Evolutionary conservation across 1,284 basidiomycete genomes (phyloP), one percentile per base, ranked within the genome.

Genomic region (Trichosporon inkin): DNA sequence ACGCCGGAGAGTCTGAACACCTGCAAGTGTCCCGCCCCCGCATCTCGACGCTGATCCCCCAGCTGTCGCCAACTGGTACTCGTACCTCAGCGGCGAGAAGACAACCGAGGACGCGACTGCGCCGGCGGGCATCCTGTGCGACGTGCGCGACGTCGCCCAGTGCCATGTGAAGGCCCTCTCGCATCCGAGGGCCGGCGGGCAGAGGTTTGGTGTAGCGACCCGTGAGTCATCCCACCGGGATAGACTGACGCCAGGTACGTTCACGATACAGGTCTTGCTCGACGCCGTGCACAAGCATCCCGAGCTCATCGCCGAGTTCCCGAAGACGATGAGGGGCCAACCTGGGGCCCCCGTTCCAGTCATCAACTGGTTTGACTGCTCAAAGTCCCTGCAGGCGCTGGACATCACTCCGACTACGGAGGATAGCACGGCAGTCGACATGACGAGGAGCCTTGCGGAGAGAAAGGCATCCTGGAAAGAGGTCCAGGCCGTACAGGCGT

Each of bases 61-160:
- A 68, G 65, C 67, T 5, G 62, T 67, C 17, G 64, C 62, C 3
- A 65, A 62, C 44, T 68, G 67, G 67, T 68, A 66, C 52, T 40
- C 60, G 1, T 68, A 62, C 57, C 53, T 68, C 22, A 59, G 51
- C 6, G 67, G 67, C n/a, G 19, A 64, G 37, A 69, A 69, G 61
- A 61, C 64, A 2, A 38, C 37, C 7, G 67, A 66, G n/a, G 67
- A 69, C 17, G 66, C 64, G 7, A 51, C 54, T 7, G 67, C 67
- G 17, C 58, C 66, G 3, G 67, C 67, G 1, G 67, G 67, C 5
- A 66, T 67, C 35, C 53, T 69, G 10, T 67, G 66, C 32, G 67
- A 69, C 24, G 67, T 69, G 1, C 64, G 67, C 8, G 67, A 69
- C 34, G 67, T 68, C 17, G 67, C 67, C 5, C 37, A 40, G n/a